phyloP scores from a whole-genome alignment of 2,329 filamentous ascomycete species.

The Penicillium polonicum region DNA sequence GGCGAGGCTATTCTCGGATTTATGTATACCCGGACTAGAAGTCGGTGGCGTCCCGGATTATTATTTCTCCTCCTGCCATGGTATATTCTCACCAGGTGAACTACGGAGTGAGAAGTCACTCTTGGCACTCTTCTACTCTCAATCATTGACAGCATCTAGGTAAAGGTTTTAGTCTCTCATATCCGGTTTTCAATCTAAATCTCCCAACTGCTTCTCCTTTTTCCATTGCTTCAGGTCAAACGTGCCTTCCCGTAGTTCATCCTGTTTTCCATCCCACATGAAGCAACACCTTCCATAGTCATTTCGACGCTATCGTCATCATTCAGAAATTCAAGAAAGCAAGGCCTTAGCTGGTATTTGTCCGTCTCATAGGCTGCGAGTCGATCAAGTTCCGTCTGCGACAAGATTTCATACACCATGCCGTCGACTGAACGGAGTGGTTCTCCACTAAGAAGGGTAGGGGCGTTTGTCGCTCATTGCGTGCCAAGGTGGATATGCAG shows the following conservation, averaged over 20 bases:
- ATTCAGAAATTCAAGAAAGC: constrained; percentile 11
- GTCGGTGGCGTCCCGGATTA: not conserved
- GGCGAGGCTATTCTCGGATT: not conserved
- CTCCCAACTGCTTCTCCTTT: not conserved
- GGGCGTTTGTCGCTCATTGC: not conserved
- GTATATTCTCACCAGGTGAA: no score
- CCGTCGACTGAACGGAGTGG: constrained; percentile 2
- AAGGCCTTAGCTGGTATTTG: constrained; percentile 6
- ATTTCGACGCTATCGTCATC: not conserved
- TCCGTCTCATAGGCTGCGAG: constrained; percentile 16
- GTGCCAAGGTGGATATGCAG: not conserved
- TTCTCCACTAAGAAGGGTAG: constrained; percentile 10
- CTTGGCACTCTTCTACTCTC: no score
- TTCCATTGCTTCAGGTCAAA: constrained; percentile 17
- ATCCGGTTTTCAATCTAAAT: not conserved
- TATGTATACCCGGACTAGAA: not conserved
- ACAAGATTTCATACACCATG: constrained; percentile 11
- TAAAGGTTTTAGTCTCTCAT: not conserved
- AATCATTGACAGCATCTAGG: not conserved
- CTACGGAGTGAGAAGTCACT: no score
- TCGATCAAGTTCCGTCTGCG: constrained; percentile 11
- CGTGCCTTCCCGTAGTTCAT: constrained; percentile 11
- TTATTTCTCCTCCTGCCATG: not conserved
- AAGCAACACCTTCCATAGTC: constrained; percentile 6
- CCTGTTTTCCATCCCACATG: constrained; percentile 14